phyloP scores from a whole-genome alignment of 1,139 yeast genomes.

The Meyerozyma athensensis region DNA sequence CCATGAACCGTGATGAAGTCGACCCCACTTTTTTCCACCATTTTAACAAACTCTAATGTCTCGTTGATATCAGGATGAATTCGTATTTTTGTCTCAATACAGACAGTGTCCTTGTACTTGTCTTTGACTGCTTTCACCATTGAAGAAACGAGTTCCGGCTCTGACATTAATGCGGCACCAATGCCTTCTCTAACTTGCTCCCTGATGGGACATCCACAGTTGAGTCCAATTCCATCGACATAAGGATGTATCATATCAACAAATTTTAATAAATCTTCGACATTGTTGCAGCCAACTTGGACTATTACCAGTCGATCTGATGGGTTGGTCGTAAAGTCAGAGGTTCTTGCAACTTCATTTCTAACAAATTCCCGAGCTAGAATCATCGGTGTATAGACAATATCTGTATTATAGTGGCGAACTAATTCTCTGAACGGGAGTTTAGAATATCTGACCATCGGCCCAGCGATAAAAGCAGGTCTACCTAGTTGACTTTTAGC shows the following conservation, averaged over 20 bases:
- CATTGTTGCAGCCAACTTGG: constrained; percentile 89
- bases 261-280: constrained; percentile 75
- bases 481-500: constrained; percentile 34
- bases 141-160: constrained; percentile 72
- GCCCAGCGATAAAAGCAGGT: constrained; percentile 82
- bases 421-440: constrained; percentile 82
- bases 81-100: constrained; percentile 87
- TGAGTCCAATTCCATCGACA: constrained; percentile 90
- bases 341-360: constrained; percentile 69
- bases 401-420: constrained; percentile 69
- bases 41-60: constrained; percentile 67
- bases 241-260: constrained; percentile 86
- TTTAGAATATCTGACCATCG: constrained; percentile 96
- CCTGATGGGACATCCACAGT: constrained; percentile 96
- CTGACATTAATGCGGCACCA: constrained; percentile 90
- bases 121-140: constrained; percentile 83
- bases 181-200: constrained; percentile 95
- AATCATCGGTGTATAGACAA: constrained; percentile 94
- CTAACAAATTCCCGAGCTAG: constrained; percentile 92
- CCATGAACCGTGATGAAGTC: constrained; percentile 96
- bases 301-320: constrained; percentile 71
- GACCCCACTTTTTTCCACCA: constrained; percentile 82
- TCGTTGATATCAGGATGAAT: constrained; percentile 72
- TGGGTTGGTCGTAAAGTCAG: constrained; percentile 80
- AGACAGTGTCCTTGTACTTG: constrained; percentile 61